phyloP scores from a whole-genome alignment of 2,329 filamentous ascomycete genomes.

The Aspergillus sp. region DNA sequence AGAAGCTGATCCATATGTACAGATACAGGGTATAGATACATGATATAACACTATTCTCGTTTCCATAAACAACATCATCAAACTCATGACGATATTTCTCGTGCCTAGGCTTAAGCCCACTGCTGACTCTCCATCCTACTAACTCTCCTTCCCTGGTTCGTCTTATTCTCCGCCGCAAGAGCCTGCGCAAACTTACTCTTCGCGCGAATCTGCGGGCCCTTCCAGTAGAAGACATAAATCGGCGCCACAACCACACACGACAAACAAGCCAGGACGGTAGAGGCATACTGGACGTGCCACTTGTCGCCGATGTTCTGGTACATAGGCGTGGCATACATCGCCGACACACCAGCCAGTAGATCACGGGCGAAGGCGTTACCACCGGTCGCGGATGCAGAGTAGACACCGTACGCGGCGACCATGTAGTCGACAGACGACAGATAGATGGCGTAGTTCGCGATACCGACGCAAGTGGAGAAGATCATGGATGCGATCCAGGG shows the following conservation, averaged over 20 bases:
- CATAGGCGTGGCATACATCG: slow-evolving; percentile 66
- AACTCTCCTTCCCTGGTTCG: slow-evolving; percentile 17
- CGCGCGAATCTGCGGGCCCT: slow-evolving; percentile 53
- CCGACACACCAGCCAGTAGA: slow-evolving; percentile 70
- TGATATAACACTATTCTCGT: neutral
- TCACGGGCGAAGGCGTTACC: slow-evolving; percentile 74
- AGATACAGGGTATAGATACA: neutral
- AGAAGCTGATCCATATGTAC: neutral
- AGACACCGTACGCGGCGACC: slow-evolving; percentile 71
- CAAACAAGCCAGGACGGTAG: slow-evolving; percentile 53
- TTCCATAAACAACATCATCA: too few species aligned
- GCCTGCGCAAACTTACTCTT: slow-evolving; percentile 54
- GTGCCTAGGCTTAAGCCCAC: neutral
- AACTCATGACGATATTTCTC: neutral
- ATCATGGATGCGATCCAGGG: slow-evolving; percentile 70
- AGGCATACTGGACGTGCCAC: slow-evolving; percentile 53
- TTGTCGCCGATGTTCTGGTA: slow-evolving; percentile 50
- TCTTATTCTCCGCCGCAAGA: slow-evolving; percentile 23
- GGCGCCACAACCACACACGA: slow-evolving; percentile 54
- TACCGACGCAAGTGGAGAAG: slow-evolving; percentile 65
- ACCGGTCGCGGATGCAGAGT: slow-evolving; percentile 71
- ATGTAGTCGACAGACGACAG: slow-evolving; percentile 79
- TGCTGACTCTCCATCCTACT: slow-evolving; percentile 8
- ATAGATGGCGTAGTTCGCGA: slow-evolving; percentile 73
- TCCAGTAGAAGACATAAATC: slow-evolving; percentile 58